Percentiles rank a stretch among this genome's conserved stretches.
Evolutionary conservation across 176 grass and related monocot genomes (phyloP).

Genomic region (Areca catechu): DNA sequence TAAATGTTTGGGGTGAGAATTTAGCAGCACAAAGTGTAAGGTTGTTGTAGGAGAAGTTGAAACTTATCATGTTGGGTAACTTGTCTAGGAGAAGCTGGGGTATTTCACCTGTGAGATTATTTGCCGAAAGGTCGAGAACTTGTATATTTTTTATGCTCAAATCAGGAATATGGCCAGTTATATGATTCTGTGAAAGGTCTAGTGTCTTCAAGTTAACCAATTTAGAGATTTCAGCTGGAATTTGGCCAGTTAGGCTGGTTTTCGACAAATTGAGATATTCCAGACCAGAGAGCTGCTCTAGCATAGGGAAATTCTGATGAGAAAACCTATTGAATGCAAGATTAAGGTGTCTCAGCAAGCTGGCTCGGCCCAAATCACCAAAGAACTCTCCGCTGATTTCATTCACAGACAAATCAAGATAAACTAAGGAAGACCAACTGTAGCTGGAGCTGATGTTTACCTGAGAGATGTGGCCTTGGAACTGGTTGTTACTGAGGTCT

Average conservation of each 20-base stretch:
- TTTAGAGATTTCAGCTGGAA: slow-evolving; percentile 33
- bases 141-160: slow-evolving; percentile 35
- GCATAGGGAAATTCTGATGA: slow-evolving; percentile 25
- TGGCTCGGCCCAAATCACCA: slow-evolving; percentile 12
- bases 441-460: slow-evolving; percentile 45
- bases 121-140: slow-evolving; percentile 72
- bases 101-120: slow-evolving; percentile 91
- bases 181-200: slow-evolving; percentile 78
- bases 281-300: slow-evolving; percentile 38
- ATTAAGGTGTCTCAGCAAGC: slow-evolving; percentile 62
- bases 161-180: slow-evolving; percentile 54
- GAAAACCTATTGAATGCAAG: slow-evolving; percentile 74
- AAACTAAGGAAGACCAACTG: slow-evolving; percentile 40
- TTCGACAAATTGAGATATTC: slow-evolving; percentile 89
- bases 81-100: slow-evolving; percentile 61
- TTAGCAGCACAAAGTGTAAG: slow-evolving; percentile 71
- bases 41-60: slow-evolving; percentile 99
- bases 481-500: slow-evolving; percentile 80
- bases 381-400: slow-evolving; percentile 49
- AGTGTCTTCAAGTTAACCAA: slow-evolving; percentile 60
- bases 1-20: slow-evolving; percentile 45
- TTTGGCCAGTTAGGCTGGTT: slow-evolving; percentile 47
- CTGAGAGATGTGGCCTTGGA: slow-evolving; percentile 36
- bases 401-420: slow-evolving; percentile 87
- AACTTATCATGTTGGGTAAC: slow-evolving; percentile 38